Base-by-base conservation (phyloP, 2,329 filamentous ascomycete genomes). In the Ceratocystis ficicola region DNA sequence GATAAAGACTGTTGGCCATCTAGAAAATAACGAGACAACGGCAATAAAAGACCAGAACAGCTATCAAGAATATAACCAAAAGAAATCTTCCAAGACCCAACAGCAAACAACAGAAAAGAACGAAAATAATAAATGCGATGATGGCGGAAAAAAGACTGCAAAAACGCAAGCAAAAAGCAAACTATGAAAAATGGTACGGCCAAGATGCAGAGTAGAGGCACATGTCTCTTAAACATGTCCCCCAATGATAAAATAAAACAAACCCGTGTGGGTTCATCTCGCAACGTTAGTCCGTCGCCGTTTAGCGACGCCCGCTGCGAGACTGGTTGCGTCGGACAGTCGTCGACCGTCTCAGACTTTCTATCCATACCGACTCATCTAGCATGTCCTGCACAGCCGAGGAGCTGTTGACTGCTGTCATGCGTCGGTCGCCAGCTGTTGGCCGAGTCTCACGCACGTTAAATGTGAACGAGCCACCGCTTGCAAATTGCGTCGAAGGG, bases 361-460 rank as follows among this genome's bases (percentile, higher is more conserved):
- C 90, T 63, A 93, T 89, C 93, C 93, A 97, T 17, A 89, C 87
- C 20, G 90, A 94, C 72, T 93, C 89, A 72, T 94, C 90, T 65
- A 97, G 81, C 73, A 94, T 88, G 70, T 91, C 86, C 74, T 92
- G 84, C 70, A 95, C 88, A 8, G 64, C 64, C 5, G 66, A 65
- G 1, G 68, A 67, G 30, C 64, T 66, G 36, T 65, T 68, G 44
- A 67, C 62, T 1, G 66, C 52, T 44, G 66, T 65, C 68, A 65
- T 55, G 5, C 67, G 66, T n/a, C 62, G 50, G 5, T 66, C 66
- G 10, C 64, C 28, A 32, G 65, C 62, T 7, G 64, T 73, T 48
- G 70, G 66, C 20, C 75, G 75, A 64, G 76, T 73, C 57, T 81
- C 80, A 66, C 80, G 78, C 15, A 84, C 71, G 69, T 85, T 81